These are phyloP conservation scores for Cinchona pubescens DNA, from an alignment of 257 asterid species.

Conservation along the genomic window DNA sequence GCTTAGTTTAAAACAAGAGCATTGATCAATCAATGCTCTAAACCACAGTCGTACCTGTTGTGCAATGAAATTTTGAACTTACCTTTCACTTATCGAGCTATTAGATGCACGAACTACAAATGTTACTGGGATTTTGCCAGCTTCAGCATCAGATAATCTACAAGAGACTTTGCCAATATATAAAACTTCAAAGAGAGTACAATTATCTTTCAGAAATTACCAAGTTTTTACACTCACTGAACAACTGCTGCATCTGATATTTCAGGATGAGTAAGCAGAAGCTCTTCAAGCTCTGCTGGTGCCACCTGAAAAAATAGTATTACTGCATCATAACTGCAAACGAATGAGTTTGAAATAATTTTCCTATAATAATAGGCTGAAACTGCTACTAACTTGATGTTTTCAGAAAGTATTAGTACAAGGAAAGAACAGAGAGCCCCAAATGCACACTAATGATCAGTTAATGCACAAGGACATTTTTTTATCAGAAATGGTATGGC, in stretches of 20 bases:
- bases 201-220: not conserved
- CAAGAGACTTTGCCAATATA: not conserved
- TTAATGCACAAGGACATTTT: not conserved
- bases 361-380: no score
- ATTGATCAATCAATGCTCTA: not conserved
- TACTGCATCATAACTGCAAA: no score
- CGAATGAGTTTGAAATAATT: no score
- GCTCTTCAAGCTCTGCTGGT: constrained; percentile 50
- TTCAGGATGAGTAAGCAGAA: constrained; percentile 41
- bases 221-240: constrained; percentile 21
- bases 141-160: constrained; percentile 66
- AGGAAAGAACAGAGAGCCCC: no score
- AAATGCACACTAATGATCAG: no score
- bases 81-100: constrained; percentile 23
- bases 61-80: constrained; percentile 27
- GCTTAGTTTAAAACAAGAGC: not conserved
- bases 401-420: no score
- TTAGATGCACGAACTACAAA: constrained; percentile 55
- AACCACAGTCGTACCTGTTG: constrained; percentile 24
- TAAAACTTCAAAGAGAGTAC: not conserved
- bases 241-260: constrained; percentile 41
- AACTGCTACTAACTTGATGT: no score
- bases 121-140: constrained; percentile 68
- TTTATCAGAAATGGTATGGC: not conserved
- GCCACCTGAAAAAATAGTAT: constrained; percentile 27